These are phyloP conservation scores for Aspergillus hancockii DNA, from an alignment of 495 filamentous ascomycete genomes.

Conservation along the genomic window DNA sequence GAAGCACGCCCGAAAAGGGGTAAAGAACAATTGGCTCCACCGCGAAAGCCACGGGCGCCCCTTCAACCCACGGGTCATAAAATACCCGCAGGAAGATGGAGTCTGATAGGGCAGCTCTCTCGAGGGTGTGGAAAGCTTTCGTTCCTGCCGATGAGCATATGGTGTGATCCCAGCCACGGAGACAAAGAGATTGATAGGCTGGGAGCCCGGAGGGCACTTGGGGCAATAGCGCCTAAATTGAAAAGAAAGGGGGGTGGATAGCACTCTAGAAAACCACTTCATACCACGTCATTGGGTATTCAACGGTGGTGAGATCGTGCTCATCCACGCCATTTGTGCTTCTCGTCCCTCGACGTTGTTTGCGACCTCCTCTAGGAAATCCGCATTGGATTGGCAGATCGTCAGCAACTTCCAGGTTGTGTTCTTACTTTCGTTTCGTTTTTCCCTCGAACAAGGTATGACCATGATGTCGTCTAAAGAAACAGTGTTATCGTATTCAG, in stretches of 20 bases:
- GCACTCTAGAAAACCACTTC: background rate
- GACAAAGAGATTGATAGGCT: background rate
- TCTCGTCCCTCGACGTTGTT: background rate
- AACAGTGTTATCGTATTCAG: background rate
- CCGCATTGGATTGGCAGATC: background rate
- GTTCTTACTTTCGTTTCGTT: background rate
- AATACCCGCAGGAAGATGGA: background rate
- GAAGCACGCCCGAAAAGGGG: constrained; percentile 2
- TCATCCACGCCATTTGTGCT: background rate
- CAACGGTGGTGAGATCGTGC: background rate
- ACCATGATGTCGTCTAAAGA: background rate
- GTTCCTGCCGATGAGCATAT: background rate
- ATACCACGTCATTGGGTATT: background rate
- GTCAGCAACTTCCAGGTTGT: background rate
- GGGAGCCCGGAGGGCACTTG: background rate
- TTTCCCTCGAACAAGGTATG: background rate
- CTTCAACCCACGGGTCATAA: background rate
- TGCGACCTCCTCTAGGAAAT: background rate
- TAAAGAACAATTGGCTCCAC: background rate
- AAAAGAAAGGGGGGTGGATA: background rate
- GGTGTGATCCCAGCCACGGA: background rate
- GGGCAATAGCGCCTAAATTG: background rate
- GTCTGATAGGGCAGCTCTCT: background rate
- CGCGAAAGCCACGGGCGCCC: background rate
- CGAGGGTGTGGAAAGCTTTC: background rate